Evolutionary conservation across 2,329 filamentous ascomycete species (phyloP), one percentile per base, ranked within the genome.

Genomic region (Ophiostoma tasmaniense): DNA sequence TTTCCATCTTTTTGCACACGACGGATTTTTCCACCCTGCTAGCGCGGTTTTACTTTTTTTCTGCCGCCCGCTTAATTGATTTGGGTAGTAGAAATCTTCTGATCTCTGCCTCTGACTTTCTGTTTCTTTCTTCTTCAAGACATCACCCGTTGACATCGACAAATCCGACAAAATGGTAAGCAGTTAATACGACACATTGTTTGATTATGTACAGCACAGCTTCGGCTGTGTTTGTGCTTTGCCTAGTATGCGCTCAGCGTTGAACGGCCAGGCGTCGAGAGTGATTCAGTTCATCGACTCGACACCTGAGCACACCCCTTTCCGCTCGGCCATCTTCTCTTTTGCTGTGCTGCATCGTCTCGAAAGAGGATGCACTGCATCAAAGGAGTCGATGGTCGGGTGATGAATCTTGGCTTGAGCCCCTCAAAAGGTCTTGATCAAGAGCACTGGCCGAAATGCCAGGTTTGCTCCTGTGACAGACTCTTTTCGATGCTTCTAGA

Each of bases 401-500:
- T 87, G 85, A 87, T 81, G 85, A 87, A 80, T 20, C 35, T 81
- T 87, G 87, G 85, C 87, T 89, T 85, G 87, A 89, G 87, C 78
- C 77, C 75, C 75, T 81, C 37, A 30, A 65, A 45, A 45, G 64
- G 37, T 7, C 7, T 33, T 30, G 64, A 28, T 28, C 35, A 25
- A 39, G 61, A 82, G 33, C 3, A 33, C 33, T 33, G 33, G 33
- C 33, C 33, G 33, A 83, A 11, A 86, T 83, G 84, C 80, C 80
- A 78, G 8, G 52, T 14, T 13, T 30, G 52, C n/a, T 59, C 4
- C 35, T 20, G 10, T 28, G 77, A 74, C 78, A 11, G 33, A 17
- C 55, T 37, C 52, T 65, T 20, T 35, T 67, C 66, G 81, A 69
- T 50, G 85, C 90, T 95, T 89, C 84, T 96, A 96, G 92, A 96